Evolutionary conservation across 805 yeast genomes (phyloP).

Genomic region (Grigorovia jiainica): DNA sequence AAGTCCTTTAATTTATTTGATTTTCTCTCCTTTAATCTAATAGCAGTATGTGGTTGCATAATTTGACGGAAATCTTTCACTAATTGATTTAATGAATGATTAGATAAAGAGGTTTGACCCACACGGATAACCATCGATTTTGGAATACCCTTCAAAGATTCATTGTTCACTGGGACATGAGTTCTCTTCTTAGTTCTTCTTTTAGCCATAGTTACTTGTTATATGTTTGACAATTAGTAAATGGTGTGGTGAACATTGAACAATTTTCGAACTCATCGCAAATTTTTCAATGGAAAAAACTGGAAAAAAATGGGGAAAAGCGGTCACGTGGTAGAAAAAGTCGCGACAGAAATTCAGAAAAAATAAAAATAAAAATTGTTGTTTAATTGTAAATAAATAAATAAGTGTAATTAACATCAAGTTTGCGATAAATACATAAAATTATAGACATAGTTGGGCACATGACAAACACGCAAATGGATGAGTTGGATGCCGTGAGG

Average conservation of each 20-base stretch:
- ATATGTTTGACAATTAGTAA: not conserved
- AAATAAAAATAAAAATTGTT: not conserved
- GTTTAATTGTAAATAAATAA: too few species aligned
- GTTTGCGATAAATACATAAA: too few species aligned
- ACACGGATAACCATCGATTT: conserved; percentile 89
- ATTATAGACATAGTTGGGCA: too few species aligned
- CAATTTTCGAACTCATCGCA: not conserved
- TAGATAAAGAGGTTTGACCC: conserved; percentile 45
- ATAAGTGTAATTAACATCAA: too few species aligned
- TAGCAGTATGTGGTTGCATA: conserved; percentile 96
- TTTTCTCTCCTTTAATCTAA: conserved; percentile 76
- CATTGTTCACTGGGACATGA: conserved; percentile 51
- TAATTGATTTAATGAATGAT: conserved; percentile 73
- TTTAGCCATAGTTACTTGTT: conserved; percentile 35
- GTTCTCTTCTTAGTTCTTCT: conserved; percentile 77
- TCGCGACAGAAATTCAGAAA: not conserved
- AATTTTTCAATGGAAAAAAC: too few species aligned
- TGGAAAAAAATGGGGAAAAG: too few species aligned
- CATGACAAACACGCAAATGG: not conserved
- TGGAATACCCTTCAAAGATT: conserved; percentile 66
- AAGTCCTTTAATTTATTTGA: conserved; percentile 83
- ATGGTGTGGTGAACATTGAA: not conserved
- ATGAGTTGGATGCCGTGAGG: not conserved
- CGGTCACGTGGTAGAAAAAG: too few species aligned
- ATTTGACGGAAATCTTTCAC: conserved; percentile 80